Conservation (phyloP, 1,284 basidiomycete genomes). For the Sporisorium reilianum region DNA sequence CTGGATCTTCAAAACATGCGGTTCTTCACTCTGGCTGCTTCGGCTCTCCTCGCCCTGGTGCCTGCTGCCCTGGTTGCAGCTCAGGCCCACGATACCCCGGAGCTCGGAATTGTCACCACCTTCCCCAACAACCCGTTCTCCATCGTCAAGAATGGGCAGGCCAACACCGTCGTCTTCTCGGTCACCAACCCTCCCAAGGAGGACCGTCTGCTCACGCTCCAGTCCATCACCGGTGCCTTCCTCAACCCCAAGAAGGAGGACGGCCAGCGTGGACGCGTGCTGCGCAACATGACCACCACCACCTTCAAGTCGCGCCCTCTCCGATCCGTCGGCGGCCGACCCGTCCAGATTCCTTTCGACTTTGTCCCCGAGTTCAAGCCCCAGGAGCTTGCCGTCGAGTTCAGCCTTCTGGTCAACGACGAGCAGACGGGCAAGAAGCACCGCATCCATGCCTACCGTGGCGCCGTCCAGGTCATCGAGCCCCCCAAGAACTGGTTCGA, state of each 20-base stretch:
- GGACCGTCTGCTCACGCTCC: constrained; percentile 61
- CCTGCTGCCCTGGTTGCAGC: constrained; percentile 44
- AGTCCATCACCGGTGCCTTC: constrained; percentile 66
- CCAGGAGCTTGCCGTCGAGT: constrained; percentile 62
- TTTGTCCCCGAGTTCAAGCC: constrained; percentile 68
- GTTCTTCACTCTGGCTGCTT: constrained; percentile 37
- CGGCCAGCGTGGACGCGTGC: constrained; percentile 60
- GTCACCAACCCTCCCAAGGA: constrained; percentile 56
- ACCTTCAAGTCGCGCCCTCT: constrained; percentile 61
- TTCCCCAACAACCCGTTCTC: constrained; percentile 66
- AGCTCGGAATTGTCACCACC: constrained; percentile 62
- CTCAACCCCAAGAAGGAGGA: constrained; percentile 63
- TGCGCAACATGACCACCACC: constrained; percentile 68
- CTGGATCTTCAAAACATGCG: constrained; percentile 20
- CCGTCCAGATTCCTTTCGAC: constrained; percentile 65
- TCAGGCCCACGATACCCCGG: constrained; percentile 60
- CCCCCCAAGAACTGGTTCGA: constrained; percentile 66
- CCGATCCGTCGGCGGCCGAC: constrained; percentile 48
- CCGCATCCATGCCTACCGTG: constrained; percentile 61
- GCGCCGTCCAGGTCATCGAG: constrained; percentile 64
- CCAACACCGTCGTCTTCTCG: constrained; percentile 66
- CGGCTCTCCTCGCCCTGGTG: constrained; percentile 39
- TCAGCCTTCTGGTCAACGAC: constrained; percentile 59
- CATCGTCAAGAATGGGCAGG: constrained; percentile 66
- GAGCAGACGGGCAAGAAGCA: constrained; percentile 64